A percentile compares a stretch with the other conserved stretches of the same genome.
These are phyloP conservation scores for Colletotrichum neosansevieriae DNA, from an alignment of 2,329 filamentous ascomycete genomes.

Conservation along the genomic window DNA sequence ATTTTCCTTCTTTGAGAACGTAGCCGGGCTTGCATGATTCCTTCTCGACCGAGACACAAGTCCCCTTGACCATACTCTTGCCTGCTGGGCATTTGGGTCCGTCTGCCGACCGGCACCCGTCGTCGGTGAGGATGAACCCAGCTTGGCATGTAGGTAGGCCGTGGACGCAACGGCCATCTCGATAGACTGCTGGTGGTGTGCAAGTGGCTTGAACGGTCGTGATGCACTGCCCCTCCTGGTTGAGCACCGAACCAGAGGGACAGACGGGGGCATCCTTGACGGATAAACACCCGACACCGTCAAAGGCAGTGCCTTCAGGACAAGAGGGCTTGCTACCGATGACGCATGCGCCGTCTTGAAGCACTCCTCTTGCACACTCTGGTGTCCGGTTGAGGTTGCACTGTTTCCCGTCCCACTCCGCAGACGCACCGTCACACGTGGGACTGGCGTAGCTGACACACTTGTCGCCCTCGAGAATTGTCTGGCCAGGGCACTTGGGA, in stretches of 20 bases:
- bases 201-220: constrained; percentile 10
- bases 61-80: not conserved
- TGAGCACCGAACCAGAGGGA: constrained; percentile 5
- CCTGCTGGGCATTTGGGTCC: not conserved
- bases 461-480: constrained; percentile 12
- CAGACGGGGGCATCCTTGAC: not conserved
- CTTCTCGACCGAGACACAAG: constrained; percentile 10
- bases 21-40: constrained; percentile 9
- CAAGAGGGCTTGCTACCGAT: constrained; percentile 10
- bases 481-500: constrained; percentile 4
- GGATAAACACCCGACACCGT: constrained; percentile 6
- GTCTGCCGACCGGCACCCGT: constrained; percentile 7
- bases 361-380: constrained; percentile 6
- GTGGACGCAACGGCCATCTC: constrained; percentile 2
- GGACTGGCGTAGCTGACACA: constrained; percentile 10
- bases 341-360: not conserved
- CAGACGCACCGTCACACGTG: constrained; percentile 10
- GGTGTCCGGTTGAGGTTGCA: constrained; percentile 18
- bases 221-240: constrained; percentile 10
- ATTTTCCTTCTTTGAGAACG: constrained; percentile 12
- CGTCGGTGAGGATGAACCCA: constrained; percentile 7
- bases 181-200: constrained; percentile 5
- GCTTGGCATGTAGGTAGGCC: constrained; percentile 5
- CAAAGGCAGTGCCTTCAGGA: constrained; percentile 10
- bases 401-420: constrained; percentile 5